phyloP scores from a whole-genome alignment of 2,329 filamentous ascomycete genomes.

The Davidsoniella virescens region DNA sequence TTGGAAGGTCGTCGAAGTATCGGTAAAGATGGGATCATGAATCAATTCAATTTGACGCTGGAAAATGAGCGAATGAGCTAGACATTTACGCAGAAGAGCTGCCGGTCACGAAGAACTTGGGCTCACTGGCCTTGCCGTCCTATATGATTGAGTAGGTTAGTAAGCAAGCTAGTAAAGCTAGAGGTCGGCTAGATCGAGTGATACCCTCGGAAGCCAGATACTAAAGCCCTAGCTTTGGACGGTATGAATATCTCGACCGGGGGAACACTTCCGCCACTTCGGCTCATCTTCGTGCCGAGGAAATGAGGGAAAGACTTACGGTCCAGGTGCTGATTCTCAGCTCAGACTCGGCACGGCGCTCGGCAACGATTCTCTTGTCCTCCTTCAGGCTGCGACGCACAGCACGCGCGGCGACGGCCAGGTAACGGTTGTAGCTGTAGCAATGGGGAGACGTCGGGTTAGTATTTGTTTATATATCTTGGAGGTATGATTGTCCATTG shows the following conservation, averaged over 20 bases:
- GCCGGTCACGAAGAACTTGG: conserved; percentile 27
- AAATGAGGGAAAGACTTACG: conserved; percentile 35
- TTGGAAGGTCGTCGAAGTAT: too few relatives aligned
- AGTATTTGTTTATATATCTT: background rate
- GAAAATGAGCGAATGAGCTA: background rate
- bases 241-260: too few relatives aligned
- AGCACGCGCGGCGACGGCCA: conserved; percentile 83
- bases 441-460: background rate
- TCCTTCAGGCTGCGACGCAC: conserved; percentile 97
- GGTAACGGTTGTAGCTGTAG: conserved; percentile 96
- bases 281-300: too few relatives aligned
- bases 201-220: too few relatives aligned
- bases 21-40: too few relatives aligned
- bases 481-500: background rate
- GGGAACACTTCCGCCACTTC: too few relatives aligned
- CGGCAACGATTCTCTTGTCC: conserved; percentile 69
- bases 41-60: too few relatives aligned
- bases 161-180: background rate
- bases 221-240: too few relatives aligned
- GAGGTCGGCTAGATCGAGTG: too few relatives aligned
- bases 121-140: conserved; percentile 82
- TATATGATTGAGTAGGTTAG: conserved; percentile 24
- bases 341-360: conserved; percentile 81
- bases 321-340: conserved; percentile 88
- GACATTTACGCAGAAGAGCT: conserved; percentile 17